Base-by-base conservation (phyloP, 75 land plant genomes). In the Chamaecyparis obtusa region DNA sequence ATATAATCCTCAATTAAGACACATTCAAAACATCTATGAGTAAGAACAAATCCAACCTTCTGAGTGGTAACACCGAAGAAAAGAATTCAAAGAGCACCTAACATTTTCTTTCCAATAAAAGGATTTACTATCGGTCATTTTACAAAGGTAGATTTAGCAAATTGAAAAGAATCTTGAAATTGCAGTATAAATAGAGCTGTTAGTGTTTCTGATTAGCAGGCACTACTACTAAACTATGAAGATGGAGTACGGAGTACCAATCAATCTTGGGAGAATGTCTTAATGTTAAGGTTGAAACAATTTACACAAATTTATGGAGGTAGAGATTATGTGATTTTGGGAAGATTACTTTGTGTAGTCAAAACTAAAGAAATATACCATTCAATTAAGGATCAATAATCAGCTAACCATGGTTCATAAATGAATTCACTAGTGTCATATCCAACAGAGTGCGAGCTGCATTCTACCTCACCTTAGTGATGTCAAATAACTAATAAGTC, bases 251-350 rank as follows among this genome's bases (percentile, higher is more conserved):
- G 30, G 2, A 46, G 0, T 49, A 81, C 9, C 67, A 21, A 19
- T 24, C 5, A 27, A 60, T 21, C 7, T 1, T 80, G 32, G 39
- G 27, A 80, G 49, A 80, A 10, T 44, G 49, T 80, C n/a, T 80
- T n/a, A 80, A 44, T 80, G 48, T 80, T n/a, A 80, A 44, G 49
- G 83, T 80, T 80, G 83, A 80, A 80, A 79, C 30, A 79, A 5
- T 79, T 79, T 37, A 43, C 21, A 44, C 39, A 80, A 44, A 39
- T 24, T 30, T 13, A 72, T 32, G 2, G 35, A 27, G 82, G 24
- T 39, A 79, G 37, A 24, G 49, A 79, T 79, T 79, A 19, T 17
- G 48, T 43, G 44, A 44, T 48, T 27, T 24, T 41, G 13, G 48
- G 49, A 80, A 80, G 48, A 80, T 80, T 80, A 32, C 30, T 21